Base-by-base conservation (phyloP, 805 yeast species). In the Geotrichum ghanense region DNA sequence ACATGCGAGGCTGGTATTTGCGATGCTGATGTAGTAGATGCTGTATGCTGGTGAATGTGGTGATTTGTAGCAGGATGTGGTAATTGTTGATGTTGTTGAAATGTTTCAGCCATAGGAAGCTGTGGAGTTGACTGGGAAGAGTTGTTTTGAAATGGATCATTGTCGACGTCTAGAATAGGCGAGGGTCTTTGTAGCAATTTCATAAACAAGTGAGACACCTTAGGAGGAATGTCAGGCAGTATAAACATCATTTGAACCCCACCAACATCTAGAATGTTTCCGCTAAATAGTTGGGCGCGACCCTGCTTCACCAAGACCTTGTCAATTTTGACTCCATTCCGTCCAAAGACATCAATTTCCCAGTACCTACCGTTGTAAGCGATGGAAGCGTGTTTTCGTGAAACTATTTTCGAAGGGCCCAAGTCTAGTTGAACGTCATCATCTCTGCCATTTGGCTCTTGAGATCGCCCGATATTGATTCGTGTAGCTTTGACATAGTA, bases 161-260 rank as follows among this genome's bases (percentile, higher is more conserved):
- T n/a, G 37, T 31, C 17, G 12, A 7, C 12, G 12, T 24, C 12
- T 7, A 24, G 27, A 24, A 19, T n/a, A n/a, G 37, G 6, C 16
- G 37, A 19, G 12, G 10, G 23, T 39, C 16, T 39, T 12, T 35
- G 40, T 35, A n/a, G 24, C 17, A 20, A 4, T 39, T n/a, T 46
- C 27, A 44, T 43, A 12, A 21, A 22, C 10, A 51, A 48, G 19
- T 57, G 61, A 3, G 83, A 75, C 5, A 89, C 72, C 26, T 65
- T 67, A 2, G 96, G 95, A 10, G 78, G 77, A 3, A 85, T 79
- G 61, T 89, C 97, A 1, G 99, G 99, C 53, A 92, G 70, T 34
- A 92, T 92, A 61, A 92, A 92, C 95, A 92, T 90, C 97, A 92
- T 92, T 65, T 92, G 97, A 9, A 95, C 88, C 3, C 97, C 97